phyloP scores from a whole-genome alignment of 2,329 filamentous ascomycete species.

The Cladophialophora psammophila region DNA sequence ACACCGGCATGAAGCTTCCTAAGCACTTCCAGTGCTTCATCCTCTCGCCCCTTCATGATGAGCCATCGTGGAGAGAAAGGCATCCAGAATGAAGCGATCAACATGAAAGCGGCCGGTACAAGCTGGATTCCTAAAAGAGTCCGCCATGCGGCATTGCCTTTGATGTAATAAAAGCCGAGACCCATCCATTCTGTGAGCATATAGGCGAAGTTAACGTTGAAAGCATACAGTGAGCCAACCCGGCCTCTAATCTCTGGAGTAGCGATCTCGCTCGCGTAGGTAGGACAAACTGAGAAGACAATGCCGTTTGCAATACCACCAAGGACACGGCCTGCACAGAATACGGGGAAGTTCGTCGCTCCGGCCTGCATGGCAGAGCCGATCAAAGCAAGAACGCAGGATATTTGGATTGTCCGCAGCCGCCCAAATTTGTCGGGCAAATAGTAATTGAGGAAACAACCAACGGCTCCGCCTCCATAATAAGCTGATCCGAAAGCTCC shows the following conservation, averaged over 20 bases:
- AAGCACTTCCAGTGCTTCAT: conserved; percentile 16
- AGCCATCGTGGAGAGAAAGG: conserved; percentile 19
- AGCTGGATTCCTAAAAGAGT: conserved; percentile 17
- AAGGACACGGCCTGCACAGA: conserved; percentile 12
- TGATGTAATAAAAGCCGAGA: conserved; percentile 21
- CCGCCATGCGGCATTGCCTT: conserved; percentile 17
- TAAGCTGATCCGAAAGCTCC: conserved; percentile 18
- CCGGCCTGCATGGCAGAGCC: conserved; percentile 18
- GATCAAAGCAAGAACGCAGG: conserved; percentile 3
- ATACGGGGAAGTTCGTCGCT: conserved; percentile 1
- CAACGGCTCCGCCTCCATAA: conserved; percentile 13
- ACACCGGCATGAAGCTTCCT: conserved; percentile 10
- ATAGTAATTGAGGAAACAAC: conserved; percentile 15
- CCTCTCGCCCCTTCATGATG: conserved; percentile 13
- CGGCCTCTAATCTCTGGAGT: conserved; percentile 14
- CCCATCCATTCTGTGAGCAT: conserved; percentile 24
- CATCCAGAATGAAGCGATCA: conserved; percentile 15
- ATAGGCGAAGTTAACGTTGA: conserved; percentile 19
- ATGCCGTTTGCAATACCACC: conserved; percentile 4
- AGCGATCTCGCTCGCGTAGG: conserved; percentile 12
- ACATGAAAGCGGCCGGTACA: conserved; percentile 8
- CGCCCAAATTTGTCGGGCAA: conserved; percentile 19
- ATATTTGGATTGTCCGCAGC: conserved; percentile 7
- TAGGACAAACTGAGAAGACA: conserved; percentile 16
- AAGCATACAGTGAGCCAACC: conserved; percentile 17